These are phyloP conservation scores for Xylariales sp. DNA, from an alignment of 2,329 filamentous ascomycete species.

Conservation along the genomic window DNA sequence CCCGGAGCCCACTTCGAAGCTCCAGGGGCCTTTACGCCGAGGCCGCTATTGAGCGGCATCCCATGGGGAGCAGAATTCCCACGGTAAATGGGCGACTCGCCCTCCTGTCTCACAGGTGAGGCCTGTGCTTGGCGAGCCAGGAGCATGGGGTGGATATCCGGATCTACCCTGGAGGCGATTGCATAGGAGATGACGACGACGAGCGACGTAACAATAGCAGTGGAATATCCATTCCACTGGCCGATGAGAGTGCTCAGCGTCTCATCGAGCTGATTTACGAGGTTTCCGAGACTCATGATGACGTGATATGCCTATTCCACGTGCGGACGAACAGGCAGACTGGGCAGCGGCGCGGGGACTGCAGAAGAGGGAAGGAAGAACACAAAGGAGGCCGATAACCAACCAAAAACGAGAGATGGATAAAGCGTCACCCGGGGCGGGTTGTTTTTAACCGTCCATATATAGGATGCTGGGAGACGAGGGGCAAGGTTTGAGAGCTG, in stretches of 20 bases:
- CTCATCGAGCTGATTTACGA: conserved; percentile 67
- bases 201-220: conserved; percentile 63
- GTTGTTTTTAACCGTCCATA: no score
- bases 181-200: conserved; percentile 66
- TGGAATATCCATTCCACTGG: conserved; percentile 81
- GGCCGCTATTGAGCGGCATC: conserved; percentile 70
- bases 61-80: conserved; percentile 83
- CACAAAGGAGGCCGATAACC: no score
- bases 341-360: no score
- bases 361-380: not conserved
- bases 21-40: conserved; percentile 77
- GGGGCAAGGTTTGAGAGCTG: no score
- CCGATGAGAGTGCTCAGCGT: conserved; percentile 64
- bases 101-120: conserved; percentile 74
- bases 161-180: conserved; percentile 67
- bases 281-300: conserved; percentile 38
- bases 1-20: conserved; percentile 80
- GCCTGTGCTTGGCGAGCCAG: conserved; percentile 79
- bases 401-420: no score
- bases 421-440: no score
- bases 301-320: no score
- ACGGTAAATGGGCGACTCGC: conserved; percentile 81
- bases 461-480: no score
- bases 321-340: no score
- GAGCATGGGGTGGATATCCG: conserved; percentile 88